Conservation (phyloP, 1,284 basidiomycete genomes). For the Cutaneotrichosporon mucoides region DNA sequence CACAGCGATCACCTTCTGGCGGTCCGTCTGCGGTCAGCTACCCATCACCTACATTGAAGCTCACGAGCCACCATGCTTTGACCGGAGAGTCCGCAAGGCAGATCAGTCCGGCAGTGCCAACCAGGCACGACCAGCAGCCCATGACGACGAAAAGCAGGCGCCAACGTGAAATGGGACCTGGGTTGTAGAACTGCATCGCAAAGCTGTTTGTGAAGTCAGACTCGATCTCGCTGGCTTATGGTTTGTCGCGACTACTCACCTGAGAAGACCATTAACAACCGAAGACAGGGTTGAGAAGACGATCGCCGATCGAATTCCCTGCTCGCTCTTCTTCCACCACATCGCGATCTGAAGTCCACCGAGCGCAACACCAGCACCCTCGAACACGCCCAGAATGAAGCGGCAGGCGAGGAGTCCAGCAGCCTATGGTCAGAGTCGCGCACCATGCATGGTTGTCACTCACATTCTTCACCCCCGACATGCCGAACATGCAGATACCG, state of each 20-base stretch:
- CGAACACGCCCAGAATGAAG: slow-evolving; percentile 23
- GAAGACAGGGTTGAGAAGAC: slow-evolving; percentile 26
- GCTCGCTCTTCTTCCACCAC: slow-evolving; percentile 26
- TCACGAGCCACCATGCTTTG: slow-evolving; percentile 25
- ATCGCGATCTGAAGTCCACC: slow-evolving; percentile 21
- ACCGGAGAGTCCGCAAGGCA: slow-evolving; percentile 18
- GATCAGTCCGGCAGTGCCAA: slow-evolving; percentile 4
- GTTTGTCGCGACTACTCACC: too few relatives aligned
- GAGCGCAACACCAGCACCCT: slow-evolving; percentile 8
- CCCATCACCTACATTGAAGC: background rate
- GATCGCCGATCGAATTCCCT: slow-evolving; percentile 20
- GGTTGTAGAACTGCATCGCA: slow-evolving; percentile 18
- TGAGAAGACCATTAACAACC: slow-evolving; percentile 26
- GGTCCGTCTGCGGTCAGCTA: slow-evolving; percentile 5
- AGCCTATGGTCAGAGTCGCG: background rate
- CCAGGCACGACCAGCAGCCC: background rate
- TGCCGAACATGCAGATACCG: slow-evolving; percentile 18
- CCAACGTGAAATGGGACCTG: slow-evolving; percentile 12
- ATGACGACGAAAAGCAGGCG: slow-evolving; percentile 16
- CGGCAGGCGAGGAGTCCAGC: slow-evolving; percentile 19
- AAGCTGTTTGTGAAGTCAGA: too few relatives aligned
- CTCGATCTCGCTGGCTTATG: too few relatives aligned
- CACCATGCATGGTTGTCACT: too few relatives aligned
- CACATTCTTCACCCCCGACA: slow-evolving; percentile 8
- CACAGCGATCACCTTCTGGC: slow-evolving; percentile 22